phyloP scores from a whole-genome alignment of 495 filamentous ascomycete genomes.

The Symbiotaphrina buchneri region DNA sequence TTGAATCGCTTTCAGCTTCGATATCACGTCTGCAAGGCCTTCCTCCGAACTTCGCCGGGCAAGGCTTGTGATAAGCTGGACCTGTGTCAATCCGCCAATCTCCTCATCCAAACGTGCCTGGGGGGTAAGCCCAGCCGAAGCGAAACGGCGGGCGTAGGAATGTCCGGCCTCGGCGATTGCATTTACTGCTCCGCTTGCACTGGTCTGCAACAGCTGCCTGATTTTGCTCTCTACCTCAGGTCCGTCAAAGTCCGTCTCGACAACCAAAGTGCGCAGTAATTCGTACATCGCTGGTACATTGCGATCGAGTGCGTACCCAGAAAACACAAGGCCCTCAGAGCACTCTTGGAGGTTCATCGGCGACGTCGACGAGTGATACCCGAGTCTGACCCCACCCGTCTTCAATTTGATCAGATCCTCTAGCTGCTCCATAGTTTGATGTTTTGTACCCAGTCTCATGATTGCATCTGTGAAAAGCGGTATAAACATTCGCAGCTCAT shows the following conservation, averaged over 20 bases:
- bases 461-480: conserved; percentile 84
- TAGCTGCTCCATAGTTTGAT: conserved; percentile 77
- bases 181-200: conserved; percentile 79
- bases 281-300: conserved; percentile 86
- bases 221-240: conserved; percentile 62
- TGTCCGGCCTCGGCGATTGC: conserved; percentile 75
- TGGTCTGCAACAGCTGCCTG: conserved; percentile 59
- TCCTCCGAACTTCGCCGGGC: conserved; percentile 31
- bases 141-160: conserved; percentile 58
- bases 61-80: conserved; percentile 58
- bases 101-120: conserved; percentile 54
- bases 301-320: conserved; percentile 66
- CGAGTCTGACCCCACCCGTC: conserved; percentile 73
- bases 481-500: conserved; percentile 64
- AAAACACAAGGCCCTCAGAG: conserved; percentile 61
- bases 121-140: conserved; percentile 54
- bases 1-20: conserved; percentile 76
- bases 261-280: conserved; percentile 51
- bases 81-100: conserved; percentile 63
- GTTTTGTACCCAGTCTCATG: conserved; percentile 74
- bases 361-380: conserved; percentile 53
- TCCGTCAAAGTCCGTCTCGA: conserved; percentile 75
- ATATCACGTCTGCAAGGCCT: conserved; percentile 49
- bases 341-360: conserved; percentile 44
- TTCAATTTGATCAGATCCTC: conserved; percentile 92